Evolutionary conservation across 495 filamentous ascomycete genomes (phyloP).

Genomic region (Talaromyces ruber): DNA sequence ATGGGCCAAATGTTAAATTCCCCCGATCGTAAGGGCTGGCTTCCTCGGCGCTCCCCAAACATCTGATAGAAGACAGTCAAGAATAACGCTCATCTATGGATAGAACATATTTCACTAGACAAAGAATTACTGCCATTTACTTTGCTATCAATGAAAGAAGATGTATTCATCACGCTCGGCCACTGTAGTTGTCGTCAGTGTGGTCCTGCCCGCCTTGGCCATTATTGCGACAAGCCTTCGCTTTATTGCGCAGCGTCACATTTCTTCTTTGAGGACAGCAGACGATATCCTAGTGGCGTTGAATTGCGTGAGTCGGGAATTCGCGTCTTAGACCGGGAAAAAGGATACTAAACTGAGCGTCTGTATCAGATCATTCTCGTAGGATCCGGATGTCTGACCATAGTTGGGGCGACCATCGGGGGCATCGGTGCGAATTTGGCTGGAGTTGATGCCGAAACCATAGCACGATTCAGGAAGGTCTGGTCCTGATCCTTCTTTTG

Average conservation of each 20-base stretch:
- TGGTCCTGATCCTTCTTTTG: too few relatives aligned
- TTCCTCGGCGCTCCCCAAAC: neutral
- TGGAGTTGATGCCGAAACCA: neutral
- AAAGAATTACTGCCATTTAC: neutral
- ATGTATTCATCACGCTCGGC: neutral
- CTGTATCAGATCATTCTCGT: neutral
- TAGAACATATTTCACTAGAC: neutral
- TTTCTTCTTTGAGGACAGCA: neutral
- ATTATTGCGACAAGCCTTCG: neutral
- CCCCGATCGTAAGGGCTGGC: neutral
- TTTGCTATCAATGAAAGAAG: neutral
- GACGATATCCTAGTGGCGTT: neutral
- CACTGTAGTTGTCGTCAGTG: neutral
- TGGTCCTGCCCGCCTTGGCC: neutral
- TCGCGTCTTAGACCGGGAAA: neutral
- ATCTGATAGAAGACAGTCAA: neutral
- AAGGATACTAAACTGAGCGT: neutral
- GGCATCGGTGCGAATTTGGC: neutral
- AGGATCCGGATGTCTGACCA: neutral
- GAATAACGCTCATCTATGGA: neutral
- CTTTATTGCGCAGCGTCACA: neutral
- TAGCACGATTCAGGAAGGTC: neutral
- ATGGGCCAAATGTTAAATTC: neutral
- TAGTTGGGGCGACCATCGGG: neutral
- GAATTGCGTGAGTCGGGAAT: neutral